Evolutionary conservation across 768 basidiomycete species (phyloP), one percentile per base, ranked within the genome.

Genomic region (Ramaria rubella): DNA sequence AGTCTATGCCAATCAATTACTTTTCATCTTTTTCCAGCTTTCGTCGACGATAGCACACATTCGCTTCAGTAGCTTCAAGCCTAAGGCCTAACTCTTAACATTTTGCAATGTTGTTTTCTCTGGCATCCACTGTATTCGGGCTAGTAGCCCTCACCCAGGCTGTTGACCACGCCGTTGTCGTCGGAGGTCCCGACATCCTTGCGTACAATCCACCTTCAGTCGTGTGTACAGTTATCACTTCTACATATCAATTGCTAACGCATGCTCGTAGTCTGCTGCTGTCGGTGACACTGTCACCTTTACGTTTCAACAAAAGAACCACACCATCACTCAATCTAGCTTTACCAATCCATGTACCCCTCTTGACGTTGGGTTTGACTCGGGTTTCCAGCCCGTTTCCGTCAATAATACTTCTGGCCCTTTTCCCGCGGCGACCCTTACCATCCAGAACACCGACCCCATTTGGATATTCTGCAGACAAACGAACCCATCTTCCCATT

Each of bases 201-300:
- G 65, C 68, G 52, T 81, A 68, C 61, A 69, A 68, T 42, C 81
- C 81, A 5, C 75, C 79, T 58, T 75, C 77, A n/a, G 75, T 83
- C 58, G 81, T 82, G 62, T 49, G 77, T 73, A 7, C 38, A 19
- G 66, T 43, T 46, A 36, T 48, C 31, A 43, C 49, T 8, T 52
- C 44, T 43, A 24, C 57, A 29, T 14, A 30, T 42, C 26, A 24
- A 49, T 46, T 14, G 29, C 26, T 42, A 19, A 19, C 31, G 45
- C 48, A 33, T 33, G 23, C 29, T 19, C 62, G 19, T 61, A 80
- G 79, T 64, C 65, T 56, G 81, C 80, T 19, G 62, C 70, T 40
- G 64, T 70, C 55, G 81, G 81, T 51, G 82, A 85, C 66, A 78
- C 79, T 66, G 80, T 85, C 48, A 73, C 79, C 58, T 85, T 82